Conservation (phyloP, 2,329 filamentous ascomycete genomes). For the Colletotrichum sp. region DNA sequence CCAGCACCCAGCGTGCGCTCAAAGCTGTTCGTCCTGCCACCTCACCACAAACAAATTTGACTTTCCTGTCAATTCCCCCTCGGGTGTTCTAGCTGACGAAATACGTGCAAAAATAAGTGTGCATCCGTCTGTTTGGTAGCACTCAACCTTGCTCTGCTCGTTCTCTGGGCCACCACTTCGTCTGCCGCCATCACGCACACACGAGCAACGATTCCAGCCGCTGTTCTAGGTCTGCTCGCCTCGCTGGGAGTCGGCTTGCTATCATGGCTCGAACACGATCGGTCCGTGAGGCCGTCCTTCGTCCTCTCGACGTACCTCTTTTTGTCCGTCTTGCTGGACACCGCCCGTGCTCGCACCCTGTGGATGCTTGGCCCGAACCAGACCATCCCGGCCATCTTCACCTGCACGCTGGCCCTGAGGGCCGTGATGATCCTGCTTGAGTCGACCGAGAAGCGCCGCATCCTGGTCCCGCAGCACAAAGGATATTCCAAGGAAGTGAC, state of each 20-base stretch:
- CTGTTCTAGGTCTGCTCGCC: background rate
- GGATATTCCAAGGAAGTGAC: slow-evolving; percentile 54
- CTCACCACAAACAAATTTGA: background rate
- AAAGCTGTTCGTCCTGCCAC: slow-evolving; percentile 1
- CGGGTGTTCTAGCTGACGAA: background rate
- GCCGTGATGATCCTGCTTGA: slow-evolving; percentile 22
- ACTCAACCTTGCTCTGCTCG: slow-evolving; percentile 5
- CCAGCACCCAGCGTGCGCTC: background rate
- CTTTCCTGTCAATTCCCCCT: background rate
- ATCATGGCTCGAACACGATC: slow-evolving; percentile 14
- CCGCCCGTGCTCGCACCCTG: slow-evolving; percentile 22
- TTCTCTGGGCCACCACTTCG: slow-evolving; percentile 1
- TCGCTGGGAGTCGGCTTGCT: slow-evolving; percentile 1
- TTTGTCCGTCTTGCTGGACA: slow-evolving; percentile 19
- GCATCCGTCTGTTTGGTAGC: background rate
- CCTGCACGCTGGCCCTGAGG: slow-evolving; percentile 15
- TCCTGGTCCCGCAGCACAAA: slow-evolving; percentile 41
- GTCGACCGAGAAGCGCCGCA: slow-evolving; percentile 33
- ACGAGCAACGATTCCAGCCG: slow-evolving; percentile 5
- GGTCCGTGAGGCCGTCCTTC: slow-evolving; percentile 20
- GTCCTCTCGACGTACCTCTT: slow-evolving; percentile 20
- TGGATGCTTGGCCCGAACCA: slow-evolving; percentile 14
- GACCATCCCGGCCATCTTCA: slow-evolving; percentile 21
- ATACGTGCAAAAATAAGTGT: background rate
- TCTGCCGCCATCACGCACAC: background rate